Evolutionary conservation across 2,329 filamentous ascomycete species (phyloP), one percentile per base, ranked within the genome.

Genomic region (Penicillium verrucosum): DNA sequence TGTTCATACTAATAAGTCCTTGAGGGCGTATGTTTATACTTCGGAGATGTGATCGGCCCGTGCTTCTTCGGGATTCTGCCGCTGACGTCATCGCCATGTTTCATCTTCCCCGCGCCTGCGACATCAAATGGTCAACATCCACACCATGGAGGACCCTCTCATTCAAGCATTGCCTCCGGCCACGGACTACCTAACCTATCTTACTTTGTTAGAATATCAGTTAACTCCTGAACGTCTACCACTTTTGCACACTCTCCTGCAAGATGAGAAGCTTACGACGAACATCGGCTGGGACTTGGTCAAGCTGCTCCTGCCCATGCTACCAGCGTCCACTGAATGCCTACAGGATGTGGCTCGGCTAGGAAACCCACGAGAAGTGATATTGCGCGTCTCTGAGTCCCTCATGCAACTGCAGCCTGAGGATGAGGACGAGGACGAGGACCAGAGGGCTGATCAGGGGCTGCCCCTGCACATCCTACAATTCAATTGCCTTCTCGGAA

Each of bases 251-350:
- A 73, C 78, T 36, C 76, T 87, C 21, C 75, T 88, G 14, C 83
- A 86, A 67, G 84, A 87, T 77, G 78, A 82, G 58, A 80, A 78
- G 45, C 70, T 88, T 36, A 85, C 84, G 4, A 78, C 78, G 43
- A 85, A 86, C 61, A 87, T 88, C 64, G 85, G 85, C 57, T 88
- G 85, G 85, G 85, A 88, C 69, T 70, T 88, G 41, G 81, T 87
- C 6, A 82, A 85, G 63, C 70, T 87, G 10, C 76, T 88, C 2
- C 74, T 87, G 16, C 85, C 84, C 2, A 77, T 86, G 58, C 71
- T 88, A 4, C 83, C 84, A 2, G 77, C 79, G 3, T 85, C 83
- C 0, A 76, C 80, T 50, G 76, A 82, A 63, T 87, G 85, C 66
- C 70, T 88, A 10, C 79, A 85, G 56, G 83, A 86, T 68, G 79